A percentile compares a stretch with the other conserved stretches of the same genome.
Evolutionary conservation across 192 early-diverging fungal genomes (phyloP).

Genomic region (Linnemannia zychae): DNA sequence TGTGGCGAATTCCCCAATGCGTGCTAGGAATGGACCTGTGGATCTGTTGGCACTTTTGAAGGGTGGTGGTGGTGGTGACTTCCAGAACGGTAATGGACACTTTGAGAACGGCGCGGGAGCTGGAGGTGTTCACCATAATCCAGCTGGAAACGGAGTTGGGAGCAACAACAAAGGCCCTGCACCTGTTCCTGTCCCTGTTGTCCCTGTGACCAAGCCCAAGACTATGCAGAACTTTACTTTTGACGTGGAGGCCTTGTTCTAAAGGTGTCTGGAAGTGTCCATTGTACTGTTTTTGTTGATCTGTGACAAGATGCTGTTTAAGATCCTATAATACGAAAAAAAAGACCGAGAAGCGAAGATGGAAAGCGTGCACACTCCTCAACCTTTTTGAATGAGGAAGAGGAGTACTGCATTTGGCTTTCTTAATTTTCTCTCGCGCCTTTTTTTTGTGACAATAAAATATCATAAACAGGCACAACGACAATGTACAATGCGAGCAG

Average conservation of each 20-base stretch:
- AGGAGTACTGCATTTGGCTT: background rate
- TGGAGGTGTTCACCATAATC: background rate
- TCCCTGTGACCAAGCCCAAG: constrained; percentile 24
- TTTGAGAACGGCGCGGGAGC: background rate
- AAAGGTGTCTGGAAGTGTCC: background rate
- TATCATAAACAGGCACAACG: no score
- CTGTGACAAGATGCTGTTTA: background rate
- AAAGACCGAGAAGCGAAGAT: background rate
- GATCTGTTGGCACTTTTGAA: constrained; percentile 66
- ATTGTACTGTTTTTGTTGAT: background rate
- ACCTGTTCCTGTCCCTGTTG: background rate
- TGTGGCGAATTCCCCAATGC: background rate
- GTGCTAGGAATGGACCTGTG: constrained; percentile 45
- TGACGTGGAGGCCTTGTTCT: constrained; percentile 61
- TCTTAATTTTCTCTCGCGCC: background rate
- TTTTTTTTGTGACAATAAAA: constrained; percentile 2
- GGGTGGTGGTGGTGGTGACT: constrained; percentile 18
- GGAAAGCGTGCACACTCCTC: background rate
- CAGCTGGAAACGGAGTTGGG: constrained; percentile 9
- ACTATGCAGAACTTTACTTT: constrained; percentile 59
- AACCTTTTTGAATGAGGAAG: background rate
- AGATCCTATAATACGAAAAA: constrained; percentile 2
- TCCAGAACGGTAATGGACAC: background rate
- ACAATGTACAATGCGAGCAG: background rate
- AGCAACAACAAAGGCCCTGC: constrained; percentile 13